These are phyloP conservation scores for Acacia acuminata DNA, from an alignment of 306 rosid genomes.

Conservation along the genomic window DNA sequence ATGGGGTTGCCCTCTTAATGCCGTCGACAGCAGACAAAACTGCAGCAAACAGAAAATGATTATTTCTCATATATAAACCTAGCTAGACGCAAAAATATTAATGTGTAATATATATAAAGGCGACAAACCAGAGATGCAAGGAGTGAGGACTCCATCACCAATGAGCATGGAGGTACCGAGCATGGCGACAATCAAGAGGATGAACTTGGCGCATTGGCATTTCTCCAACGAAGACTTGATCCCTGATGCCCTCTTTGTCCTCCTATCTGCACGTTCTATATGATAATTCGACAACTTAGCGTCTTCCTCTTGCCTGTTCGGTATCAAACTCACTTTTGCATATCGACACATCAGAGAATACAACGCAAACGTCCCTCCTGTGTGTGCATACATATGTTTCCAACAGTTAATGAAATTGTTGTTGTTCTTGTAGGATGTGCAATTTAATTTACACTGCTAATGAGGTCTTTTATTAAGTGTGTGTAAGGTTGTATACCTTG, in stretches of 20 bases:
- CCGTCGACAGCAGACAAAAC: conserved; percentile 7
- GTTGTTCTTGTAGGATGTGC: background rate
- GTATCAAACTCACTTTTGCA: conserved; percentile 11
- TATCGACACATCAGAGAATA: background rate
- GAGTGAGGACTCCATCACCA: conserved; percentile 81
- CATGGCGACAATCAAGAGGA: conserved; percentile 57
- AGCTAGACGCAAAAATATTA: background rate
- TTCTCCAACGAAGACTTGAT: conserved; percentile 54
- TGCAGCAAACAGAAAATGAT: background rate
- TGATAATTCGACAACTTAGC: background rate
- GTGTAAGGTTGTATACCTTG: conserved; percentile 36
- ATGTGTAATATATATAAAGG: background rate
- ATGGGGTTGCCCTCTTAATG: background rate
- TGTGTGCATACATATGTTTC: background rate
- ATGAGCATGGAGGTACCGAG: conserved; percentile 84
- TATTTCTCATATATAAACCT: background rate
- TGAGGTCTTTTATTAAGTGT: background rate
- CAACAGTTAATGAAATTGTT: background rate
- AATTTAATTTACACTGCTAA: no score
- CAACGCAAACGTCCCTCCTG: background rate
- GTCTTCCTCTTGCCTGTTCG: background rate
- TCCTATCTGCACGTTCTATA: background rate
- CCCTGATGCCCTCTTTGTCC: background rate
- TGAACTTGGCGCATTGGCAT: conserved; percentile 36
- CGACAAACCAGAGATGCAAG: conserved; percentile 69